Conservation (phyloP, 2,329 filamentous ascomycete genomes). For the Cercospora sp. region DNA sequence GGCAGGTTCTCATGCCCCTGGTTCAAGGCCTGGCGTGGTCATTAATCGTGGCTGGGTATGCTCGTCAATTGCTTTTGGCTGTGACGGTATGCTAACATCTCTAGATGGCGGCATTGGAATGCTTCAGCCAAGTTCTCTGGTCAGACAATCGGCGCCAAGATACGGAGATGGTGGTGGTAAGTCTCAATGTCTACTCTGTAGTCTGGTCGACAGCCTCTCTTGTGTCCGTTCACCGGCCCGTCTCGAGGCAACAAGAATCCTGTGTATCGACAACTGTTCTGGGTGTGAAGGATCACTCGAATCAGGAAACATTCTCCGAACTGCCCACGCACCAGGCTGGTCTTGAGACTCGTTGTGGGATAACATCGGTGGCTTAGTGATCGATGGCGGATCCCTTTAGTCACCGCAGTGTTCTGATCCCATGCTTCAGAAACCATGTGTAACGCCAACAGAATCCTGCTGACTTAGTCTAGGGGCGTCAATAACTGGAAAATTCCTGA, state of each 20-base stretch:
- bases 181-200: background rate
- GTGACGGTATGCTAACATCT: background rate
- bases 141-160: constrained; percentile 70
- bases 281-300: background rate
- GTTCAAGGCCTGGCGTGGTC: constrained; percentile 89
- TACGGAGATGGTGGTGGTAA: constrained; percentile 75
- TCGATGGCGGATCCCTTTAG: background rate
- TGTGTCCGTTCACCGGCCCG: background rate
- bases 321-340: background rate
- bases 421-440: background rate
- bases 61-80: background rate
- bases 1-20: constrained; percentile 78
- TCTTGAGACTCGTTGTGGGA: background rate
- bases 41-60: constrained; percentile 65
- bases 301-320: background rate
- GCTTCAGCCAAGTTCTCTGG: constrained; percentile 74
- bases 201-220: background rate
- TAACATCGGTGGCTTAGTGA: background rate
- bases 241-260: background rate
- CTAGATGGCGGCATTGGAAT: constrained; percentile 86
- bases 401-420: background rate
- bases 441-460: background rate
- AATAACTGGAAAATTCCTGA: constrained; percentile 81
- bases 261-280: background rate
- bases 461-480: constrained; percentile 54